Conservation (phyloP, 768 basidiomycete species). For the Kwoniella dendrophila region DNA sequence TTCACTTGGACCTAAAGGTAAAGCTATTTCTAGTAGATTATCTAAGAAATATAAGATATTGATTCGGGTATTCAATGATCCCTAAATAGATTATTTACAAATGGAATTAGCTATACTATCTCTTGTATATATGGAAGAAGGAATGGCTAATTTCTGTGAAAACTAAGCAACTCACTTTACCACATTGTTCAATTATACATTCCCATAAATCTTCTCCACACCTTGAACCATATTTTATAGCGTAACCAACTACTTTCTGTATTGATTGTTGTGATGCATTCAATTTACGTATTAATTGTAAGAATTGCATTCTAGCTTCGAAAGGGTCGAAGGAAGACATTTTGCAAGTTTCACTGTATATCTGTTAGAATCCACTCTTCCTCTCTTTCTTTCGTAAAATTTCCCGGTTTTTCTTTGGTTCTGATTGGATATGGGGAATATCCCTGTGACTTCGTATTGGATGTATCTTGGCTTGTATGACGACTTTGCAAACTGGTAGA, state of each 20-base stretch:
- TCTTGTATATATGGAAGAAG: too few relatives aligned
- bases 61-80: slow-evolving; percentile 84
- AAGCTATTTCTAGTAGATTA: slow-evolving; percentile 61
- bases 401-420: too few relatives aligned
- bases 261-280: slow-evolving; percentile 86
- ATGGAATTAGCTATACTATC: too few relatives aligned
- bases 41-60: slow-evolving; percentile 91
- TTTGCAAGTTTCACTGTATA: too few relatives aligned
- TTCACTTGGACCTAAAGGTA: slow-evolving; percentile 50
- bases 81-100: slow-evolving; percentile 59
- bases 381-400: too few relatives aligned
- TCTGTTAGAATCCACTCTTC: too few relatives aligned
- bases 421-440: too few relatives aligned
- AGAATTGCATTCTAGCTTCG: slow-evolving; percentile 67
- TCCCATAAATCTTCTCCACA: slow-evolving; percentile 95
- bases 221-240: slow-evolving; percentile 76
- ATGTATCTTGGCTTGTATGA: too few relatives aligned
- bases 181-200: slow-evolving; percentile 84
- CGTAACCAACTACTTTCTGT: slow-evolving; percentile 80
- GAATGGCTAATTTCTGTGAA: too few relatives aligned
- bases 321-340: slow-evolving; percentile 55
- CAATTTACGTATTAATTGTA: slow-evolving; percentile 65
- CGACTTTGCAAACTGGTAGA: background rate
- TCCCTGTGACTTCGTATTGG: too few relatives aligned
- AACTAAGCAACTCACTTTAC: slow-evolving; percentile 67